Conservation (phyloP, 495 filamentous ascomycete species). For the Rostrohypoxylon terebratum region DNA sequence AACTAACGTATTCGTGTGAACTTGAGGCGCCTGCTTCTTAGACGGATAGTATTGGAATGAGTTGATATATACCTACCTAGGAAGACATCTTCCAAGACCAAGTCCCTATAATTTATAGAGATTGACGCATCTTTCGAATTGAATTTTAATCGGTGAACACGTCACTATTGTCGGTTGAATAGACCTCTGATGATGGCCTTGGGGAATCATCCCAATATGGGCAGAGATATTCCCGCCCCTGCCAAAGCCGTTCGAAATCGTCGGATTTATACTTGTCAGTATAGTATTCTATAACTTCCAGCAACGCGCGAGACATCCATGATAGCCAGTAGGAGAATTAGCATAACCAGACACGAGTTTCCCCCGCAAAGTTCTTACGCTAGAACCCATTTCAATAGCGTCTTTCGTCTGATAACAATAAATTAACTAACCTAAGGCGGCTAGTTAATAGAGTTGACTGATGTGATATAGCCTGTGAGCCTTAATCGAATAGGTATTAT, state of each 20-base stretch:
- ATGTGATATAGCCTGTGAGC: not conserved
- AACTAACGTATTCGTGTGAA: no score
- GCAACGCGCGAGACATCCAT: not conserved
- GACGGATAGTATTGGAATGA: no score
- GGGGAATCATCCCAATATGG: not conserved
- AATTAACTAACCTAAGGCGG: no score
- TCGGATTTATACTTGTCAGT: not conserved
- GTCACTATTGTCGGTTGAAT: not conserved
- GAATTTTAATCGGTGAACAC: not conserved
- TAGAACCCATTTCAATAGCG: not conserved
- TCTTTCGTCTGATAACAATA: no score
- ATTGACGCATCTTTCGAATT: no score
- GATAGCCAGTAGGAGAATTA: not conserved
- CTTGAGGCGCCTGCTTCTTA: no score
- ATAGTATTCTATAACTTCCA: not conserved
- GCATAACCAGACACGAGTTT: not conserved
- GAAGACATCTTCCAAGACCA: not conserved
- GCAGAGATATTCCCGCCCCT: not conserved
- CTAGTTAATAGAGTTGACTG: not conserved
- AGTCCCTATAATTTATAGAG: no score
- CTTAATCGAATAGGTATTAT: no score
- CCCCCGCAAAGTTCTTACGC: not conserved
- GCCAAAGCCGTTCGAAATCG: conserved; percentile 1
- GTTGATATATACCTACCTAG: not conserved
- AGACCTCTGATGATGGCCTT: not conserved